A percentile compares a stretch with the other conserved stretches of the same genome.
Evolutionary conservation across 164 flowering plant genomes (phyloP).

Genomic region (Akebia trifoliata): DNA sequence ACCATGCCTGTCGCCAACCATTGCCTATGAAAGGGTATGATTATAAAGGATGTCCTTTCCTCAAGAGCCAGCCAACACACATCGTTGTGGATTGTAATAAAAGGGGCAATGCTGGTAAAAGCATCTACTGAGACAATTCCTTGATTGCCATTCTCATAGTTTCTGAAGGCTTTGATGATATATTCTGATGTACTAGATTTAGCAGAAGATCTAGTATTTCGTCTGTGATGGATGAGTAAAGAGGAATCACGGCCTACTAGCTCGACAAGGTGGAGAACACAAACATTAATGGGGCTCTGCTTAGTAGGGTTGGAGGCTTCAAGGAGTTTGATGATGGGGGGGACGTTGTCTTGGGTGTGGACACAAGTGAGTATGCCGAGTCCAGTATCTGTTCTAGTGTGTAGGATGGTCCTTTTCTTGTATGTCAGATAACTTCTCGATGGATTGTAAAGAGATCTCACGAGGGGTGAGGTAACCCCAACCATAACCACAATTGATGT

Average conservation of each 20-base stretch:
- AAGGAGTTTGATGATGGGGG: constrained; percentile 29
- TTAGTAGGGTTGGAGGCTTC: constrained; percentile 34
- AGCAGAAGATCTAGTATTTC: not conserved
- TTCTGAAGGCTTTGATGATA: constrained; percentile 32
- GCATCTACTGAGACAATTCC: constrained; percentile 21
- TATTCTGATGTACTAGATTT: constrained; percentile 9
- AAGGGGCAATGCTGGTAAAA: constrained; percentile 36
- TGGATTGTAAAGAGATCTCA: constrained; percentile 39
- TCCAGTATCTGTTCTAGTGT: constrained; percentile 23
- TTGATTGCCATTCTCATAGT: constrained; percentile 24
- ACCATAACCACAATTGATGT: constrained; percentile 32
- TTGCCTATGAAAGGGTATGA: constrained; percentile 58
- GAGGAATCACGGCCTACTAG: constrained; percentile 37
- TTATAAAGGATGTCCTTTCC: constrained; percentile 25
- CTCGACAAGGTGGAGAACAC: constrained; percentile 30
- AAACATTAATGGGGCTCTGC: constrained; percentile 31
- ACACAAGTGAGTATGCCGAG: constrained; percentile 41
- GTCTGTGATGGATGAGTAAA: constrained; percentile 29
- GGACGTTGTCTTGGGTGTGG: constrained; percentile 32
- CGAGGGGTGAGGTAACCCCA: constrained; percentile 31
- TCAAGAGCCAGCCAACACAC: constrained; percentile 37
- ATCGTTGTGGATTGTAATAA: constrained; percentile 42
- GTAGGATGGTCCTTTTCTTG: constrained; percentile 40
- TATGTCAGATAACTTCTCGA: constrained; percentile 37
- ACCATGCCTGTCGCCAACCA: constrained; percentile 28